Percentiles rank a stretch among this genome's conserved stretches.
These are phyloP conservation scores for Schizophyllum amplum DNA, from an alignment of 1,284 basidiomycete genomes.

Conservation along the genomic window DNA sequence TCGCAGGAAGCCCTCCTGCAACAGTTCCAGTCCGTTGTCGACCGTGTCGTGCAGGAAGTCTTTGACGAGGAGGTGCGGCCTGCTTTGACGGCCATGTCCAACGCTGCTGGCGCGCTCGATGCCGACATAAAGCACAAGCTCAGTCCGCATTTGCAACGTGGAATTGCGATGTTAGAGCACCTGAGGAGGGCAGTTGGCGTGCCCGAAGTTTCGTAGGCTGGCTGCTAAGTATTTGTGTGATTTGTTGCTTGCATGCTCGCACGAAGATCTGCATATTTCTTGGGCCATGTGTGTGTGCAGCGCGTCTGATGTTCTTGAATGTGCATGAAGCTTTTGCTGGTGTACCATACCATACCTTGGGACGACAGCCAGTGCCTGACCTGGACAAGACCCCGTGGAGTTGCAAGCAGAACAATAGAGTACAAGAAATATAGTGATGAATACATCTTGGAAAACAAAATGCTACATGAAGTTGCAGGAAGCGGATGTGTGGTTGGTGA, in stretches of 20 bases:
- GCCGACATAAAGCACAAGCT: background rate
- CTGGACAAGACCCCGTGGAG: too few relatives aligned
- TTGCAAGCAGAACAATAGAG: background rate
- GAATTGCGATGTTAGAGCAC: background rate
- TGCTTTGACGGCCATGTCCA: background rate
- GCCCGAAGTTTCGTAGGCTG: too few relatives aligned
- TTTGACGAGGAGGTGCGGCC: background rate
- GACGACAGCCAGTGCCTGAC: too few relatives aligned
- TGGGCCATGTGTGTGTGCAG: too few relatives aligned
- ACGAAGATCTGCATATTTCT: too few relatives aligned
- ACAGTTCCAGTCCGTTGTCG: background rate
- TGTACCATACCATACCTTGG: too few relatives aligned
- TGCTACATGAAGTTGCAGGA: background rate
- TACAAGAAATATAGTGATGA: background rate
- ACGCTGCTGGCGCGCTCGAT: background rate
- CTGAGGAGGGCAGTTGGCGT: too few relatives aligned
- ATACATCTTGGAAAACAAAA: background rate
- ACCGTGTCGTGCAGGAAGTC: background rate
- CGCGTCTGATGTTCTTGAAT: too few relatives aligned
- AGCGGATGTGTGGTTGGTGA: constrained; percentile 1
- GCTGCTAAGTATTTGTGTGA: too few relatives aligned
- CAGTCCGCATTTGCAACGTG: background rate
- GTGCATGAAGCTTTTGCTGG: too few relatives aligned
- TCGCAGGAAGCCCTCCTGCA: background rate
- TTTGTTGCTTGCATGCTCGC: too few relatives aligned